Percentiles rank a stretch among this genome's conserved stretches.
These are phyloP conservation scores for Penicillium goetzii DNA, from an alignment of 495 filamentous ascomycete genomes.

Conservation along the genomic window DNA sequence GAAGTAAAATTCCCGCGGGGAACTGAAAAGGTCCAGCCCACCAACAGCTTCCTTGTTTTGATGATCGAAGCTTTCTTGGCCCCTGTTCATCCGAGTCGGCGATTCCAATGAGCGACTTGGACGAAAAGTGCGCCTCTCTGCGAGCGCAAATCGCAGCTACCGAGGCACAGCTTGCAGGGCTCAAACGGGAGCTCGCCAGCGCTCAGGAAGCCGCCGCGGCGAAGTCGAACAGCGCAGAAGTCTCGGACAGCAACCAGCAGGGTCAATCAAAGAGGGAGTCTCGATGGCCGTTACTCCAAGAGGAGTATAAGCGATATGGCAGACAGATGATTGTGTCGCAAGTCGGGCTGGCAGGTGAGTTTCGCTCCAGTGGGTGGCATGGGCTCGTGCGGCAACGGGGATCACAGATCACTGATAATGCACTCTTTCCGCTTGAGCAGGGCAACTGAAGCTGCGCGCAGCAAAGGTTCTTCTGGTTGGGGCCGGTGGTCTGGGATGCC, in stretches of 20 bases:
- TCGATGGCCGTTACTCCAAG: constrained; percentile 63
- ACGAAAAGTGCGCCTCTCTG: constrained; percentile 43
- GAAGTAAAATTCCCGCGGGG: constrained; percentile 13
- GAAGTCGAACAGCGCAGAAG: constrained; percentile 12
- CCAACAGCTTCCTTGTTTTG: neutral
- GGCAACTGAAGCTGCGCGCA: constrained; percentile 75
- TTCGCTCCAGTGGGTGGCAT: neutral
- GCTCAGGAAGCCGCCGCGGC: constrained; percentile 40
- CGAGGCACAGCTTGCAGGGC: constrained; percentile 40
- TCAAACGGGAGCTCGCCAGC: constrained; percentile 43
- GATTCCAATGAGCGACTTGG: constrained; percentile 26
- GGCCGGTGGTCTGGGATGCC: constrained; percentile 89
- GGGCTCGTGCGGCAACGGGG: neutral
- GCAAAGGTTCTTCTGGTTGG: constrained; percentile 82
- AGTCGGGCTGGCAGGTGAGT: constrained; percentile 74
- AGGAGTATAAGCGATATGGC: constrained; percentile 85
- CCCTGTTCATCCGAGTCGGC: neutral
- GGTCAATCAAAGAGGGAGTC: constrained; percentile 15
- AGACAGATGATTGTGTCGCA: constrained; percentile 90
- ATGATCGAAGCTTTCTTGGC: too few species aligned
- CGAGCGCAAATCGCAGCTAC: constrained; percentile 46
- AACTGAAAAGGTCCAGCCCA: neutral
- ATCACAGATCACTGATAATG: neutral
- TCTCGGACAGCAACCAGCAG: constrained; percentile 8
- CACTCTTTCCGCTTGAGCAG: constrained; percentile 43